Percentiles rank a stretch among this genome's conserved stretches.
Conservation (phyloP, 345 rosid species). For the Melaleuca alternifolia region DNA sequence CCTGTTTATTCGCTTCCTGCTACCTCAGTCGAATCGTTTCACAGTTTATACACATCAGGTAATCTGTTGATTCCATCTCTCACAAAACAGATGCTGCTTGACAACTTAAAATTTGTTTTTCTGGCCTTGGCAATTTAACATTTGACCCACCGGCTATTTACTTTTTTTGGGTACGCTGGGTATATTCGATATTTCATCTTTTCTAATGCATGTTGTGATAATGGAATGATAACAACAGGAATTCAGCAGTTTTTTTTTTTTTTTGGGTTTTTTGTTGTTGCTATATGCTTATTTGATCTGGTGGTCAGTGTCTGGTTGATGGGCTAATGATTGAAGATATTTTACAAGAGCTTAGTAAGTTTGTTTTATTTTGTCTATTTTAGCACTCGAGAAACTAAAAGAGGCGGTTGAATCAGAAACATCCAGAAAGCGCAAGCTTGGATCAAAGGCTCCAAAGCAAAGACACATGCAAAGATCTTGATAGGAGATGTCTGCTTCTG, state of each 20-base stretch:
- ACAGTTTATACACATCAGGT: conserved; percentile 45
- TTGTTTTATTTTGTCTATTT: conserved; percentile 1
- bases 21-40: conserved; percentile 38
- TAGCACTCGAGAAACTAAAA: conserved; percentile 73
- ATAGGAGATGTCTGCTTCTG: neutral
- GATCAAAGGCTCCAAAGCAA: conserved; percentile 28
- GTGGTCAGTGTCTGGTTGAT: neutral
- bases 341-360: neutral
- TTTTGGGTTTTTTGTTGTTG: neutral
- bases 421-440: conserved; percentile 36
- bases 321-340: neutral
- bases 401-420: conserved; percentile 61
- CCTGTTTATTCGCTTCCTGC: conserved; percentile 40
- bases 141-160: neutral
- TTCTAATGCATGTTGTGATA: neutral
- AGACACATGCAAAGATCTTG: neutral
- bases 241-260: neutral
- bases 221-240: neutral
- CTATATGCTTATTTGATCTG: neutral
- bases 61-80: conserved; percentile 15
- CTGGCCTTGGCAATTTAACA: neutral
- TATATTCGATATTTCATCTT: neutral
- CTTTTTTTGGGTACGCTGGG: neutral
- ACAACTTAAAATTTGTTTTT: neutral
- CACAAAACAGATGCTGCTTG: neutral